phyloP scores from a whole-genome alignment of 106 monocot genomes.

The Xerophyta viscosa region DNA sequence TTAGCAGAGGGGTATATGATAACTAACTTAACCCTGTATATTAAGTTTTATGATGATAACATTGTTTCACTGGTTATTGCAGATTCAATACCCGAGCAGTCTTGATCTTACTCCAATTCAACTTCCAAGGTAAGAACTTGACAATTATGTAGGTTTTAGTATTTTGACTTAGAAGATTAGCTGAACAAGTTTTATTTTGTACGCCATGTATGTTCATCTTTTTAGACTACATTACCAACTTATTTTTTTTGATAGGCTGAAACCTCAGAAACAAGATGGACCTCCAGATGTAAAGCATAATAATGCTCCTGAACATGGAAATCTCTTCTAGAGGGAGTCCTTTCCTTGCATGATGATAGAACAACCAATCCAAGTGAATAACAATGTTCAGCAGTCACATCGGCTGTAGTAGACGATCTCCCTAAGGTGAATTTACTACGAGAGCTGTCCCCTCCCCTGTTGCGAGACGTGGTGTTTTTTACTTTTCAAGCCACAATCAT shows the following conservation, averaged over 20 bases:
- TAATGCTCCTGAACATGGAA: conserved; percentile 23
- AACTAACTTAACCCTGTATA: background rate
- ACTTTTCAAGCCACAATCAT: conserved; percentile 26
- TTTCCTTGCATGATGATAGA: conserved; percentile 56
- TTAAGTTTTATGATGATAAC: background rate
- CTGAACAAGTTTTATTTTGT: too few species aligned
- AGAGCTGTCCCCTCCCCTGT: conserved; percentile 80
- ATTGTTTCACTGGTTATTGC: conserved; percentile 12
- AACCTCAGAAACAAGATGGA: conserved; percentile 30
- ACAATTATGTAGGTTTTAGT: background rate
- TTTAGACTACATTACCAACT: background rate
- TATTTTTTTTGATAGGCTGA: conserved; percentile 22
- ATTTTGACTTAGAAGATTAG: too few species aligned
- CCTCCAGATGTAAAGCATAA: conserved; percentile 24
- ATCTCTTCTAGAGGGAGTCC: conserved; percentile 53
- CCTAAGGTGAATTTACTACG: conserved; percentile 44
- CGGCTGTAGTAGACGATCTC: conserved; percentile 23
- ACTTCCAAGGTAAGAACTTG: conserved; percentile 44
- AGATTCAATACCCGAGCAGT: conserved; percentile 92
- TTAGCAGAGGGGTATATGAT: conserved; percentile 47
- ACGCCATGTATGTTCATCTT: too few species aligned
- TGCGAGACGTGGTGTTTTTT: conserved; percentile 41
- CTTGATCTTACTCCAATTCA: conserved; percentile 62
- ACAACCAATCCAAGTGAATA: conserved; percentile 27
- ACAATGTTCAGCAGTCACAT: conserved; percentile 15